Percentiles rank a stretch among this genome's conserved stretches.
These are phyloP conservation scores for Cryphonectria japonica DNA, from an alignment of 2,329 filamentous ascomycete genomes.

Conservation along the genomic window DNA sequence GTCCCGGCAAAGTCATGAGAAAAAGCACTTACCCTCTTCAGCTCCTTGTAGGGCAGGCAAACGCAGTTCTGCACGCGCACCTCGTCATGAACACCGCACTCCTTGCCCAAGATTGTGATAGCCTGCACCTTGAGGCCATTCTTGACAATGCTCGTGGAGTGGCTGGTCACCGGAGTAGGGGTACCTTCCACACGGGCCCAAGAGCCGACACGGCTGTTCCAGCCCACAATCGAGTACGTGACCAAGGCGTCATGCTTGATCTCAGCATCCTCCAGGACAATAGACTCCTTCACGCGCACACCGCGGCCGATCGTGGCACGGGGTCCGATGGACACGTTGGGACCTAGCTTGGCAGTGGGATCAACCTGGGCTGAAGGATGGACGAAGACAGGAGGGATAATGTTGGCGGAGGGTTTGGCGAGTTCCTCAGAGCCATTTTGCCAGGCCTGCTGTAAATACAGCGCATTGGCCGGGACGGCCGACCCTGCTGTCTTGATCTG, in stretches of 20 bases:
- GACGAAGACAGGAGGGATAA: slow-evolving; percentile 92
- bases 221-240: slow-evolving; percentile 94
- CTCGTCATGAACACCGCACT: slow-evolving; percentile 91
- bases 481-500: slow-evolving; percentile 99
- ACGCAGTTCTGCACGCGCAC: slow-evolving; percentile 97
- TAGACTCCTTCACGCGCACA: slow-evolving; percentile 90
- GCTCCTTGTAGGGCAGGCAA: slow-evolving; percentile 95
- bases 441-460: slow-evolving; percentile 94
- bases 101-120: slow-evolving; percentile 96
- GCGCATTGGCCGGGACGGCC: slow-evolving; percentile 92
- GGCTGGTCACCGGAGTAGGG: slow-evolving; percentile 82
- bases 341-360: slow-evolving; percentile 93
- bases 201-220: slow-evolving; percentile 94
- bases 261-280: slow-evolving; percentile 92
- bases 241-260: slow-evolving; percentile 97
- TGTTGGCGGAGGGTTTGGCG: slow-evolving; percentile 79
- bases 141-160: slow-evolving; percentile 94
- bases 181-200: slow-evolving; percentile 98
- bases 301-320: slow-evolving; percentile 83
- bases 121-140: slow-evolving; percentile 98
- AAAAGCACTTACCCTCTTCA: slow-evolving; percentile 77
- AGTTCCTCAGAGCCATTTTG: slow-evolving; percentile 83
- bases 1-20: not conserved
- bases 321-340: slow-evolving; percentile 96
- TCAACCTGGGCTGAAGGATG: slow-evolving; percentile 90